Evolutionary conservation across 2,329 filamentous ascomycete genomes (phyloP).

Genomic region (Pseudopithomyces maydicus): DNA sequence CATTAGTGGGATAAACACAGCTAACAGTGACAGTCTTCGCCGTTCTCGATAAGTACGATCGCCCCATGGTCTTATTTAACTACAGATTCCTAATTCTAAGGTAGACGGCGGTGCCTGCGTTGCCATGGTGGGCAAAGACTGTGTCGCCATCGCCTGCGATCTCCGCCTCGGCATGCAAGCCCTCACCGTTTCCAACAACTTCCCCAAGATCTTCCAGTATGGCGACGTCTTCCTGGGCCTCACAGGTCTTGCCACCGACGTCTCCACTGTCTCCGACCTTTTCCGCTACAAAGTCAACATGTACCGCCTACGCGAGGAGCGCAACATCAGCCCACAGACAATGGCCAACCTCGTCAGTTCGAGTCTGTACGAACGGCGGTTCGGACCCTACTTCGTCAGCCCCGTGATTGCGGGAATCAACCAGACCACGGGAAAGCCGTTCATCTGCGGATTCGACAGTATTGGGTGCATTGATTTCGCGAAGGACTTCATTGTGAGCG

Average conservation of each 20-base stretch:
- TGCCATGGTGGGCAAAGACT: slow-evolving; percentile 99
- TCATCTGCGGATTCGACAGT: slow-evolving; percentile 98
- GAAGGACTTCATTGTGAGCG: slow-evolving; percentile 98
- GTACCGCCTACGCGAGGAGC: slow-evolving; percentile 98
- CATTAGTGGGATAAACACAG: slow-evolving; percentile 15
- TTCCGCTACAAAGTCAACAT: slow-evolving; percentile 99
- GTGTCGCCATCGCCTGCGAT: slow-evolving; percentile 98
- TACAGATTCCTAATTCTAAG: slow-evolving; percentile 15
- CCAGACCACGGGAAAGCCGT: slow-evolving; percentile 89
- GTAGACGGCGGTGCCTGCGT: slow-evolving; percentile 89
- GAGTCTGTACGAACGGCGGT: slow-evolving; percentile 91
- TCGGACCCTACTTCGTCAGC: slow-evolving; percentile 94
- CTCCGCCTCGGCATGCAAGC: slow-evolving; percentile 95
- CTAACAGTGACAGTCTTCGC: slow-evolving; percentile 70
- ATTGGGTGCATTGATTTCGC: slow-evolving; percentile 99
- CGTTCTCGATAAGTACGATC: slow-evolving; percentile 87
- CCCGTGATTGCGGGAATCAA: slow-evolving; percentile 96
- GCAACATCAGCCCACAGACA: slow-evolving; percentile 90
- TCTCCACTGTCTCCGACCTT: slow-evolving; percentile 90
- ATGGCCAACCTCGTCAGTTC: slow-evolving; percentile 91
- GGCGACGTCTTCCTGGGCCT: slow-evolving; percentile 94
- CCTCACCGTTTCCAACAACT: slow-evolving; percentile 98
- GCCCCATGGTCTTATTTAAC: slow-evolving; percentile 11
- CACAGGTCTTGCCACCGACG: slow-evolving; percentile 94
- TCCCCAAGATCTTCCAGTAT: slow-evolving; percentile 99